Evolutionary conservation across 192 early-diverging fungal genomes (phyloP).

Genomic region (Dissophora ornata): DNA sequence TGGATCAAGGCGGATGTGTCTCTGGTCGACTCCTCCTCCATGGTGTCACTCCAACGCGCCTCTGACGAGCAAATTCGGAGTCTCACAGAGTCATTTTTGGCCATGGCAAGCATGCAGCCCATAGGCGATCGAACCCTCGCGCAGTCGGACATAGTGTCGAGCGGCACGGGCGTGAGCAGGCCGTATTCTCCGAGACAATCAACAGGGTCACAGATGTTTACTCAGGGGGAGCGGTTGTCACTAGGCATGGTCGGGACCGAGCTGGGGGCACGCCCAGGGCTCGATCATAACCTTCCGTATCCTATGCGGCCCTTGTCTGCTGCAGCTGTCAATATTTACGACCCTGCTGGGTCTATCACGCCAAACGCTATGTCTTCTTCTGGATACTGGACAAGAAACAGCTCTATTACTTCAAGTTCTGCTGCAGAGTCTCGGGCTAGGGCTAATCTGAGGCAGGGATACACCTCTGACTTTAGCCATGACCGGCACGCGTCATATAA

Average conservation of each 20-base stretch:
- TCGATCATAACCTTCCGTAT: conserved; percentile 1
- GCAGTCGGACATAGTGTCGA: conserved; percentile 7
- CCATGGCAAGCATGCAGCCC: conserved; percentile 2
- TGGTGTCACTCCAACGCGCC: conserved; percentile 29
- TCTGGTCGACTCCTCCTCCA: conserved; percentile 41
- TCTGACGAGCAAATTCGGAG: conserved; percentile 48
- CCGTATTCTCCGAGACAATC: conserved; percentile 26
- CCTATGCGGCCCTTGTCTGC: conserved; percentile 16
- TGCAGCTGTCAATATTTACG: background rate
- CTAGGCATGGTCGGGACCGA: conserved; percentile 28
- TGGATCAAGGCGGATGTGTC: conserved; percentile 40
- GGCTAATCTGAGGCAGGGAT: conserved; percentile 11
- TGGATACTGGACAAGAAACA: conserved; percentile 18
- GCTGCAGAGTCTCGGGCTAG: conserved; percentile 5
- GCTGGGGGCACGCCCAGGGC: conserved; percentile 7
- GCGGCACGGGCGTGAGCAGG: conserved; percentile 2
- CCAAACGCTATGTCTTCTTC: conserved; percentile 23
- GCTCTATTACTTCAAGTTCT: conserved; percentile 11
- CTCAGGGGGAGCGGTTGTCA: conserved; percentile 24
- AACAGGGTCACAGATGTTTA: conserved; percentile 5
- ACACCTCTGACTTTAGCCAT: conserved; percentile 21
- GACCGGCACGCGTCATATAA: background rate
- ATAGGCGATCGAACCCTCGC: background rate
- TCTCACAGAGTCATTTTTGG: conserved; percentile 34
- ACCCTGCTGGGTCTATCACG: background rate